Percentiles rank a stretch among this genome's conserved stretches.
These are phyloP conservation scores for Chytriomyces sp. DNA, from an alignment of 192 early-diverging fungal genomes.

Conservation along the genomic window DNA sequence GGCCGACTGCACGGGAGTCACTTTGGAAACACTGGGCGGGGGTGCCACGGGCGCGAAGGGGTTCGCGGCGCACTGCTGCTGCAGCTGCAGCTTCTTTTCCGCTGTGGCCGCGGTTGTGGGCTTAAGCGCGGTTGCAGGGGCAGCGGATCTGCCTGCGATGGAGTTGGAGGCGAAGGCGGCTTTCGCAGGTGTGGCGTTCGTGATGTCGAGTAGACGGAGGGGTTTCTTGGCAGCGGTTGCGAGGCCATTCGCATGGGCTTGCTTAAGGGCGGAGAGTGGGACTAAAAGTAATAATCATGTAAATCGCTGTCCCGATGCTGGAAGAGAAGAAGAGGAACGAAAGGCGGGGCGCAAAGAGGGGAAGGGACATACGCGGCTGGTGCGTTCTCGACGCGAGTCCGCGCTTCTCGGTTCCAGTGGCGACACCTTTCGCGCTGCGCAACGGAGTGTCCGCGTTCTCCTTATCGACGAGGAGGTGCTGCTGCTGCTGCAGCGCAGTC, in stretches of 20 bases:
- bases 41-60: neutral
- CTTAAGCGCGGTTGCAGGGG: neutral
- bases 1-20: neutral
- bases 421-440: too few species aligned
- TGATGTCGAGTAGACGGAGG: constrained; percentile 7
- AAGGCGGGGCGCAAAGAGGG: neutral
- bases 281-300: neutral
- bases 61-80: neutral
- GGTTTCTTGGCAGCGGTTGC: neutral
- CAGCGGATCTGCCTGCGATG: neutral
- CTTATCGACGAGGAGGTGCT: too few species aligned
- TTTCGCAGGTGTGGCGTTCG: constrained; percentile 21
- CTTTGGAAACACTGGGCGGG: neutral
- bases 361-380: neutral
- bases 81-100: neutral
- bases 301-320: neutral
- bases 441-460: too few species aligned
- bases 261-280: neutral
- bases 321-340: neutral
- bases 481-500: too few species aligned
- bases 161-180: neutral
- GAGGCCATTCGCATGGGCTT: neutral
- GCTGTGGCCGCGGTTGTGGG: neutral
- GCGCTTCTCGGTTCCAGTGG: too few species aligned
- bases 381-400: neutral